Conservation (phyloP, 2,329 filamentous ascomycete species). For the Epichloe aotearoae region DNA sequence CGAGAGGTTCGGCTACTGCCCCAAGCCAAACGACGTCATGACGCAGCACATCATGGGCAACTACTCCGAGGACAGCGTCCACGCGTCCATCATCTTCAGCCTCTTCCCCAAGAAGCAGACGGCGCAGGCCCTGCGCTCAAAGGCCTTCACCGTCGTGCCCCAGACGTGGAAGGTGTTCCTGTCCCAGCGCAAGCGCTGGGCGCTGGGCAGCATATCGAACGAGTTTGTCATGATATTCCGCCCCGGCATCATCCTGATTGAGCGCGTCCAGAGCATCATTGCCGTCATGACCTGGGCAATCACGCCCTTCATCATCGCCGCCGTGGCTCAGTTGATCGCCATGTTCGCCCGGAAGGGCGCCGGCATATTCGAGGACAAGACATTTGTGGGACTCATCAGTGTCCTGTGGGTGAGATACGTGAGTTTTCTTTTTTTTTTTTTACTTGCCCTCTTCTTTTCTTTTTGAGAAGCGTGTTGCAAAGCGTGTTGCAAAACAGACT, state of each 20-base stretch:
- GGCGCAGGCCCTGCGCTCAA: slow-evolving; percentile 31
- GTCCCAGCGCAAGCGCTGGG: slow-evolving; percentile 35
- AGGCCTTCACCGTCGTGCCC: slow-evolving; percentile 33
- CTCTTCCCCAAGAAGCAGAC: slow-evolving; percentile 30
- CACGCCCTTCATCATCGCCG: slow-evolving; percentile 30
- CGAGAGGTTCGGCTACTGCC: slow-evolving; percentile 33
- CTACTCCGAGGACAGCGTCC: slow-evolving; percentile 36
- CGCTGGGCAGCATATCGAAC: slow-evolving; percentile 33
- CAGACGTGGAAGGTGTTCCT: slow-evolving; percentile 32
- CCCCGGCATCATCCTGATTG: slow-evolving; percentile 27
- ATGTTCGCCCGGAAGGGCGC: slow-evolving; percentile 20
- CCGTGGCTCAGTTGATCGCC: slow-evolving; percentile 23
- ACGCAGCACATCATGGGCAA: slow-evolving; percentile 35
- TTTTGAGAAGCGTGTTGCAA: no score
- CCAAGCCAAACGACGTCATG: slow-evolving; percentile 34
- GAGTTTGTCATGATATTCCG: slow-evolving; percentile 35
- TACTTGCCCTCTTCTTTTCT: background rate
- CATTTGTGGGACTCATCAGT: slow-evolving; percentile 24
- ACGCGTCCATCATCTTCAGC: slow-evolving; percentile 34
- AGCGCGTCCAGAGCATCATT: slow-evolving; percentile 30
- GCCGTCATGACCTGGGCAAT: slow-evolving; percentile 34
- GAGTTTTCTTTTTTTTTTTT: slow-evolving; percentile 12
- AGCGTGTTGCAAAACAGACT: background rate
- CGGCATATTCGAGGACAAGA: slow-evolving; percentile 20
- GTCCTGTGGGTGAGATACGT: slow-evolving; percentile 26